Evolutionary conservation across 371 early-diverging fungal genomes (phyloP).

Genomic region (Zychaea mexicana): DNA sequence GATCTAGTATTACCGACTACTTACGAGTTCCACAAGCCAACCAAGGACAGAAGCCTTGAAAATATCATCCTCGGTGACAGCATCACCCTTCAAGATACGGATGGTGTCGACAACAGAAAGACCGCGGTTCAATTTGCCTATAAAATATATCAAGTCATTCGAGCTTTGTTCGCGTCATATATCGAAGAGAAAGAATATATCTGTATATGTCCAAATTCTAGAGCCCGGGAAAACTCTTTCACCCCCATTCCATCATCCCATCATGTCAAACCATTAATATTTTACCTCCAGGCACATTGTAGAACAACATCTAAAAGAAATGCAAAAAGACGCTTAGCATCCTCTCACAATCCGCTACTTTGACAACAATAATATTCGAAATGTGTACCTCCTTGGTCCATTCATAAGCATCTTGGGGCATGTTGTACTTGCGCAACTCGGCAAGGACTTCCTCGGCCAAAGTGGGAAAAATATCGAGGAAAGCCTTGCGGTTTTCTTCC

Average conservation of each 20-base stretch:
- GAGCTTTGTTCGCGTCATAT: too few species aligned
- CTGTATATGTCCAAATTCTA: too few species aligned
- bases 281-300: conserved; percentile 84
- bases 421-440: conserved; percentile 66
- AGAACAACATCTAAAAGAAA: conserved; percentile 60
- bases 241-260: too few species aligned
- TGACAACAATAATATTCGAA: neutral
- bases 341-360: neutral
- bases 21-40: conserved; percentile 94
- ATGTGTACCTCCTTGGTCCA: conserved; percentile 61
- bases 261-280: too few species aligned
- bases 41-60: conserved; percentile 89
- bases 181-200: too few species aligned
- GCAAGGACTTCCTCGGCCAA: conserved; percentile 65
- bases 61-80: conserved; percentile 79
- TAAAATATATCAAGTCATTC: too few species aligned
- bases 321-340: neutral
- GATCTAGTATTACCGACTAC: too few species aligned
- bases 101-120: conserved; percentile 91
- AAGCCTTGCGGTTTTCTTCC: conserved; percentile 59
- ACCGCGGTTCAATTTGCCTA: conserved; percentile 97
- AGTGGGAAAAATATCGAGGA: conserved; percentile 58
- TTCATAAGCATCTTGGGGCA: conserved; percentile 76
- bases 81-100: conserved; percentile 71
- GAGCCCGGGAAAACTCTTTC: too few species aligned